Evolutionary conservation across 768 basidiomycete genomes (phyloP), one percentile per base, ranked within the genome.

Genomic region (Boletus fagicola): DNA sequence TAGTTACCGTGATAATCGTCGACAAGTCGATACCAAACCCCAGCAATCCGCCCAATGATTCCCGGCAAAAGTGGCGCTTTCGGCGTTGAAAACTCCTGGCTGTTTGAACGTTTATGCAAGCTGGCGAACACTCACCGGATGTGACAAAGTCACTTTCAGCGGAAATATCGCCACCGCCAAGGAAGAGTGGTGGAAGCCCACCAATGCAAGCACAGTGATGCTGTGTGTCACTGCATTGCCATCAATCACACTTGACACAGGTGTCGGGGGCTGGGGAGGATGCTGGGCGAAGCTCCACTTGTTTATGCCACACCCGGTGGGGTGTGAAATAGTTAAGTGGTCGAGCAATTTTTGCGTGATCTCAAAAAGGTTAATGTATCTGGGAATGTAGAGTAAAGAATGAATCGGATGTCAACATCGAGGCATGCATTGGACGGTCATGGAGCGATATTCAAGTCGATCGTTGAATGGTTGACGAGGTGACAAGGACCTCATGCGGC

Each of bases 61-160:
- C 18, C n/a, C 1, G 4, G 54, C 49, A 28, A 40, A 61, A 61
- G 28, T 53, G 4, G 39, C 47, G 44, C 44, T 42, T 31, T 54
- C 39, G 13, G 22, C 3, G 10, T 40, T 42, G 15, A 36, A 33
- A 39, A 20, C 20, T 9, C 42, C 16, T 20, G 33, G n/a, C n/a
- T 12, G n/a, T 31, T 30, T 28, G 39, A 40, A 40, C 39, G 16
- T 39, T 30, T 36, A 12, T 42, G n/a, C 39, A 8, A 13, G 28
- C 9, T n/a, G 28, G 24, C 3, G 22, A 51, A 43, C 22, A 42
- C 63, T 44, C 53, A 50, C 56, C 31, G 1, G 12, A 44, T 43
- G 31, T n/a, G 24, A 22, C 22, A 35, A 43, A 13, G 20, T 18
- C 48, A 30, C 35, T 13, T 42, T 5, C 33, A 18, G 22, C 35